Percentiles rank a stretch among this genome's conserved stretches.
Conservation (phyloP, 2,329 filamentous ascomycete genomes). For the Penicillium sp. region DNA sequence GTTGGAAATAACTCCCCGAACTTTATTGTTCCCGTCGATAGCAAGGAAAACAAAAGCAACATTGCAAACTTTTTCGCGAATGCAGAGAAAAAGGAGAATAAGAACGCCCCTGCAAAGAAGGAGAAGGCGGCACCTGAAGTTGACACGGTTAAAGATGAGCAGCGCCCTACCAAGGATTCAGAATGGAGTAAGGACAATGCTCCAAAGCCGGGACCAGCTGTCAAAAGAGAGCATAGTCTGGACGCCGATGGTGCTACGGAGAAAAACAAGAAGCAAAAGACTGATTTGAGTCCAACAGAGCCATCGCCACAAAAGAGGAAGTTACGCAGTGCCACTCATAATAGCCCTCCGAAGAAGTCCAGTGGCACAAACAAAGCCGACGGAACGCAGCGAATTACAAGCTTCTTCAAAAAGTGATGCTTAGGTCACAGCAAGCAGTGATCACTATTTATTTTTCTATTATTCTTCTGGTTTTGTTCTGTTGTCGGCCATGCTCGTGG, state of each 20-base stretch:
- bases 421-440: background rate
- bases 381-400: slow-evolving; percentile 55
- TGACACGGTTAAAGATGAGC: slow-evolving; percentile 16
- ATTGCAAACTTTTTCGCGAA: slow-evolving; percentile 91
- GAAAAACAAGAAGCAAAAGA: slow-evolving; percentile 28
- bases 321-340: slow-evolving; percentile 58
- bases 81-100: slow-evolving; percentile 37
- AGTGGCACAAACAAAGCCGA: slow-evolving; percentile 44
- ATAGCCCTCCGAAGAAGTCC: slow-evolving; percentile 49
- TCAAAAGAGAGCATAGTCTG: slow-evolving; percentile 51
- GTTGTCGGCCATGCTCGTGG: background rate
- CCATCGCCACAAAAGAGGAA: slow-evolving; percentile 49
- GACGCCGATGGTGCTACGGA: slow-evolving; percentile 26
- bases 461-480: background rate
- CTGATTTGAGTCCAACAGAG: slow-evolving; percentile 11
- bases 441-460: background rate
- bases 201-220: slow-evolving; percentile 45
- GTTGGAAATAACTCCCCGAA: slow-evolving; percentile 85
- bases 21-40: slow-evolving; percentile 80
- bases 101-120: slow-evolving; percentile 16
- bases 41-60: slow-evolving; percentile 84
- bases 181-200: slow-evolving; percentile 45
- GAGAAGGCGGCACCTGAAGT: slow-evolving; percentile 38
- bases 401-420: slow-evolving; percentile 46
- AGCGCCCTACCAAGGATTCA: background rate